Evolutionary conservation across 78 protist species (phyloP).

Genomic region (Dictyostelium brefeldianum): DNA sequence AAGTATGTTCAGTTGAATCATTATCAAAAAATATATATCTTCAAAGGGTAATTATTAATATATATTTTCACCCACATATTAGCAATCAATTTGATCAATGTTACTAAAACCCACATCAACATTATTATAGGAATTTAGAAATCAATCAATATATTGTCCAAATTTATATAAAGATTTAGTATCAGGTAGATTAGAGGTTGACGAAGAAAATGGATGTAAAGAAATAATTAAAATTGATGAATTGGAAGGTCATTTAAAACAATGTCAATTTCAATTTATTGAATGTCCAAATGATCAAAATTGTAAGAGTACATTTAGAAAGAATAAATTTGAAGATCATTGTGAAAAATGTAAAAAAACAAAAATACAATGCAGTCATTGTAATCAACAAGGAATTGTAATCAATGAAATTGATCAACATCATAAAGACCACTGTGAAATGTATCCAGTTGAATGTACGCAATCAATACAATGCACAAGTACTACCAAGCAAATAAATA

Average conservation of each 20-base stretch:
- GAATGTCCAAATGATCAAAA: slow-evolving; percentile 8
- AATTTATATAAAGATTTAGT: background rate
- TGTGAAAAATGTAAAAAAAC: background rate
- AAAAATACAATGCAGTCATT: background rate
- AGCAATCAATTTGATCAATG: no score
- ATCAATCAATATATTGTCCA: slow-evolving; percentile 5
- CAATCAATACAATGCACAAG: background rate
- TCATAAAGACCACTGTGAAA: background rate
- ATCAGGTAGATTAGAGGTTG: background rate
- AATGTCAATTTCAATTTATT: slow-evolving; percentile 2
- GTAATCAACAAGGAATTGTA: background rate
- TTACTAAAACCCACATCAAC: no score
- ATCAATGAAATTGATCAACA: background rate
- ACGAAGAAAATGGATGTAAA: slow-evolving; percentile 4
- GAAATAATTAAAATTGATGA: background rate
- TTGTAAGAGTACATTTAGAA: background rate
- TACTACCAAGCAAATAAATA: background rate
- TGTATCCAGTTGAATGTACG: background rate
- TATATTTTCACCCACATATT: background rate
- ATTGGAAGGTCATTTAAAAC: background rate
- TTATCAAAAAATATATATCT: slow-evolving; percentile 13
- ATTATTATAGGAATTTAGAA: slow-evolving; percentile 10
- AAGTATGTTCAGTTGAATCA: background rate
- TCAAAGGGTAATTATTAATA: background rate
- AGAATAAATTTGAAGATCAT: background rate